Percentiles rank a stretch among this genome's conserved stretches.
Evolutionary conservation across 2,329 filamentous ascomycete species (phyloP).

Genomic region (Gnomoniopsis smithogilvyi): DNA sequence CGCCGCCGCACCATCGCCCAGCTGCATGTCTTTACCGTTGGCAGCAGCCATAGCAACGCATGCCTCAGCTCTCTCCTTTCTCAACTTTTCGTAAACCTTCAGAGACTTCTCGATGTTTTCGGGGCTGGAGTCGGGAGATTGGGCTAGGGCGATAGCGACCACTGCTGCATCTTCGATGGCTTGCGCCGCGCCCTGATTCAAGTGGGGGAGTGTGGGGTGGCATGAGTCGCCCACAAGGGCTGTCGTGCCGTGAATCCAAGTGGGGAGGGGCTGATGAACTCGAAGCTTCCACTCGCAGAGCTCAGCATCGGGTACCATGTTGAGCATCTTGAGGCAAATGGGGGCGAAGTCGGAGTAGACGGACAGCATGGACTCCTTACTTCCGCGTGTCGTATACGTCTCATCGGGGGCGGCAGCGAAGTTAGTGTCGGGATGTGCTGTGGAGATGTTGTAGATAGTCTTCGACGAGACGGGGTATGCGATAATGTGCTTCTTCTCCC

Average conservation of each 20-base stretch:
- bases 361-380: conserved; percentile 57
- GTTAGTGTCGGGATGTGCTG: conserved; percentile 57
- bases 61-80: conserved; percentile 45
- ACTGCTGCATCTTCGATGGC: conserved; percentile 61
- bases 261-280: conserved; percentile 58
- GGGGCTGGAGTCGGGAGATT: conserved; percentile 29
- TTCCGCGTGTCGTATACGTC: conserved; percentile 62
- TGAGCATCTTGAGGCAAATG: conserved; percentile 56
- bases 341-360: conserved; percentile 61
- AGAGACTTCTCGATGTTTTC: conserved; percentile 42
- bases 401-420: conserved; percentile 46
- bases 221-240: conserved; percentile 58
- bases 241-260: conserved; percentile 53
- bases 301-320: conserved; percentile 60
- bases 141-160: conserved; percentile 36
- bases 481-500: conserved; percentile 64
- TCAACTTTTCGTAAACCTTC: conserved; percentile 46
- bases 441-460: conserved; percentile 64
- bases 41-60: conserved; percentile 49
- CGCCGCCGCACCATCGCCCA: conserved; percentile 41
- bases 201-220: conserved; percentile 61
- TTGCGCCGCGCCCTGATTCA: conserved; percentile 63
- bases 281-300: conserved; percentile 66
- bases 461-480: conserved; percentile 63
- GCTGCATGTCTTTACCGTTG: conserved; percentile 40